Evolutionary conservation across 148 eudicot species (phyloP).

Genomic region (Chenopodium suecicum): DNA sequence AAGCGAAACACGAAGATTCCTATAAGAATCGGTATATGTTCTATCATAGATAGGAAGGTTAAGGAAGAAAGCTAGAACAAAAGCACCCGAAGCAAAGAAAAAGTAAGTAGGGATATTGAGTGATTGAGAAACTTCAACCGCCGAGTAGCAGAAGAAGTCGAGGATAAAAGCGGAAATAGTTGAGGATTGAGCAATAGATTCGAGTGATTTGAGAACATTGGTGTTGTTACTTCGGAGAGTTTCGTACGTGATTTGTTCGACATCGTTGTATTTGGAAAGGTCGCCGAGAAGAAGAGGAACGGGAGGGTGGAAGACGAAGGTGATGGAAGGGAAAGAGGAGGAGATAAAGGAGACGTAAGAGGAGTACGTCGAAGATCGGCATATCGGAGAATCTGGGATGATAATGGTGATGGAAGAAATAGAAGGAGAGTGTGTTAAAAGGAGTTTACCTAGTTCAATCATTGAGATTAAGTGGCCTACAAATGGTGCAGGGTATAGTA

Average conservation of each 20-base stretch:
- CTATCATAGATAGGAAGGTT: neutral
- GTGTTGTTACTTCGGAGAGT: neutral
- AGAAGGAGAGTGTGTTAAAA: neutral
- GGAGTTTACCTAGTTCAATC: neutral
- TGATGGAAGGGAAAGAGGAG: slow-evolving; percentile 6
- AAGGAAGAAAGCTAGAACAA: neutral
- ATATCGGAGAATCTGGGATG: neutral
- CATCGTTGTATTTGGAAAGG: neutral
- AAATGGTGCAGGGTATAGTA: neutral
- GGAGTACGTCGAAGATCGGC: neutral
- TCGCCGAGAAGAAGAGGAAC: neutral
- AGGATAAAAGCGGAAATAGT: neutral
- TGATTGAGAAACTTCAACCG: slow-evolving; percentile 1
- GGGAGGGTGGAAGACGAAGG: neutral
- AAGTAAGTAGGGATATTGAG: neutral
- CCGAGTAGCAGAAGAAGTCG: neutral
- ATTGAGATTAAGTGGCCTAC: slow-evolving; percentile 1
- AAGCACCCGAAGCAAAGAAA: neutral
- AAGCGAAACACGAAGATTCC: neutral
- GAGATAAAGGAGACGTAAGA: neutral
- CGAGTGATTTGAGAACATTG: neutral
- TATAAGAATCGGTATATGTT: neutral
- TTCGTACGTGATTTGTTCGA: neutral
- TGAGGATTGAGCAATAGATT: neutral
- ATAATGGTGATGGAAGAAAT: neutral